phyloP scores from a whole-genome alignment of 2,329 filamentous ascomycete genomes.

The Chalara sp. region DNA sequence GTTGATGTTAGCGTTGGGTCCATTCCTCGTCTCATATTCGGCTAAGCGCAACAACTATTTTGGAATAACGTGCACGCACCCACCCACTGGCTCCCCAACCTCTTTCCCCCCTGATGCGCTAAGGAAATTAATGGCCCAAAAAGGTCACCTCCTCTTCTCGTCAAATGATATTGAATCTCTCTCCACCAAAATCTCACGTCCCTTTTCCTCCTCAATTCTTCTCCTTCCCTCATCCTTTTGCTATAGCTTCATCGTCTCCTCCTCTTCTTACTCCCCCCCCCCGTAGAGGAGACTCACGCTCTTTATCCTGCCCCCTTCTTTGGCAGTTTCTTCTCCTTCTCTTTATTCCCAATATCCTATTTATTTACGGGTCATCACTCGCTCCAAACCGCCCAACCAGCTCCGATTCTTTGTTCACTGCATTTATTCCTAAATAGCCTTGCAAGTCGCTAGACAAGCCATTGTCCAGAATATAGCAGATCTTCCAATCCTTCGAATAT shows the following conservation, averaged over 20 bases:
- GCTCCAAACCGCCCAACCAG: slow-evolving; percentile 14
- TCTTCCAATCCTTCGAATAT: slow-evolving; percentile 8
- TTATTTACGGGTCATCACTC: not conserved
- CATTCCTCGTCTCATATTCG: no score
- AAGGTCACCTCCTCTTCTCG: no score
- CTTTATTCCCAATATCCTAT: slow-evolving; percentile 13
- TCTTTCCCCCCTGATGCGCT: no score
- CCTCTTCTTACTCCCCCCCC: slow-evolving; percentile 11
- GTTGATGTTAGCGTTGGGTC: no score
- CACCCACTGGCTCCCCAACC: no score
- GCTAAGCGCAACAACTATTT: no score
- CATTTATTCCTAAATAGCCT: no score
- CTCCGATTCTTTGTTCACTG: slow-evolving; percentile 7
- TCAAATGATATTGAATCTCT: not conserved
- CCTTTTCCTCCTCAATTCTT: slow-evolving; percentile 8
- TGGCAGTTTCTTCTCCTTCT: slow-evolving; percentile 17
- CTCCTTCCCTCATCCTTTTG: slow-evolving; percentile 11
- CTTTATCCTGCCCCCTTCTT: slow-evolving; percentile 15
- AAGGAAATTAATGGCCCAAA: no score
- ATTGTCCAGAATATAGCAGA: not conserved
- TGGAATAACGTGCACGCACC: no score
- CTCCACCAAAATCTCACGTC: slow-evolving; percentile 2
- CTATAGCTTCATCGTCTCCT: slow-evolving; percentile 10
- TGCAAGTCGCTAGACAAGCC: no score
- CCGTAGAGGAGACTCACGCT: slow-evolving; percentile 15